Base-by-base conservation (phyloP, 2,329 filamentous ascomycete genomes). In the Coniella lustricola region DNA sequence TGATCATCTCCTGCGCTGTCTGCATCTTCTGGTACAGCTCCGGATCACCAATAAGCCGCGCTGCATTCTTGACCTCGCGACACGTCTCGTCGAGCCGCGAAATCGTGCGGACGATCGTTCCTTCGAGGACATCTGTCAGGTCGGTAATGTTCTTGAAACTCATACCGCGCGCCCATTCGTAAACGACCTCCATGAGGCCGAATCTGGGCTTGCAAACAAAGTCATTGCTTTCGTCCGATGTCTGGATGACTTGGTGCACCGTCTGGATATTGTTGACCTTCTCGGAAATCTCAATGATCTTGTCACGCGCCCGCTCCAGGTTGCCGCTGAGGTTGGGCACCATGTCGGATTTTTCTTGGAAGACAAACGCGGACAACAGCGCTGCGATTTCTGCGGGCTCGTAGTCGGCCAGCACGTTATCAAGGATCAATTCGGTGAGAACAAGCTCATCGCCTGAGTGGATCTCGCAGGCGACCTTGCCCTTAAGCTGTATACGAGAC, bases 151-250 rank as follows among this genome's bases (percentile, higher is more conserved):
- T 91, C 68, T 94, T 95, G 75, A 98, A 98, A 45, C 87, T 91
- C 89, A 97, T 97, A 21, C 93, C 93, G 43, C 89, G 76, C 9
- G 93, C 93, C 93, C 93, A 98, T 67, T 98, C 93, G 64, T 97
- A 96, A 31, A 98, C 94, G 0, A 98, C 93, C 67, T 98, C 93
- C 64, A 95, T 90, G 48, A 98, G 77, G 1, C 91, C 93, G 63
- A 98, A 98, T 9, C 91, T 79, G 2, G 90, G 89, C 47, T 84
- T 78, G 51, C 82, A 89, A 32, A 87, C 85, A 61, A 96, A 96
- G 66, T 97, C 91, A 60, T 94, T 95, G 50, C 84, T 85, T 62
- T 96, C 91, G 48, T 97, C 91, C 1, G 85, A 78, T 0, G 87
- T 87, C 50, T 95, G 80, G 50, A 97, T 91, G 25, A 98, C 91